Conservation (phyloP, 352 stramenopile species). For the Globisporangium heterothallicum region DNA sequence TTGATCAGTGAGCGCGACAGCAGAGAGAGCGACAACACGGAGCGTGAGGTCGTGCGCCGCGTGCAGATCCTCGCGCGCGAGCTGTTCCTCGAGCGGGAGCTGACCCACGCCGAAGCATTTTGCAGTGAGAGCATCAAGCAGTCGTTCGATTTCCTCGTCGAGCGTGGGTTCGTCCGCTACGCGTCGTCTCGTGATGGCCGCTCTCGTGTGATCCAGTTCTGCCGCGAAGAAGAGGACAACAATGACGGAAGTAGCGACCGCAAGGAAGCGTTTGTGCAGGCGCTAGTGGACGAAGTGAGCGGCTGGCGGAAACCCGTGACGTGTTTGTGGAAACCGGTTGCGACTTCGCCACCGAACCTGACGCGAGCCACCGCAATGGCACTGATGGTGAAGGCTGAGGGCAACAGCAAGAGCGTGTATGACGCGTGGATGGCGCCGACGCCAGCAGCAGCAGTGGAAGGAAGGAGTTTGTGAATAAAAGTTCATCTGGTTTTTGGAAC, state of each 20-base stretch:
- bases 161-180: conserved; percentile 33
- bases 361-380: conserved; percentile 7
- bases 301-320: conserved; percentile 32
- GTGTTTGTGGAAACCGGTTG: conserved; percentile 36
- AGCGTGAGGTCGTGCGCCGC: conserved; percentile 44
- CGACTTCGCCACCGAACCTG: not conserved
- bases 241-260: too few relatives aligned
- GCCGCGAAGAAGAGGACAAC: not conserved
- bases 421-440: conserved; percentile 23
- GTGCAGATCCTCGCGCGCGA: conserved; percentile 53
- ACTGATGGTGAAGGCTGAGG: conserved; percentile 1
- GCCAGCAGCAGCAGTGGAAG: too few relatives aligned
- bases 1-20: conserved; percentile 14
- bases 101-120: conserved; percentile 59
- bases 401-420: conserved; percentile 16
- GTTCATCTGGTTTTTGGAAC: too few relatives aligned
- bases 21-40: conserved; percentile 12
- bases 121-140: conserved; percentile 79
- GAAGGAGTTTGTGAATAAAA: too few relatives aligned
- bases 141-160: conserved; percentile 55
- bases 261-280: conserved; percentile 15
- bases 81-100: conserved; percentile 32
- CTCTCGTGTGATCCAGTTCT: conserved; percentile 24
- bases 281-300: conserved; percentile 37
- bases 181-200: conserved; percentile 24